Evolutionary conservation across 768 basidiomycete species (phyloP), one percentile per base, ranked within the genome.

Genomic region (Mycena epipterygia): DNA sequence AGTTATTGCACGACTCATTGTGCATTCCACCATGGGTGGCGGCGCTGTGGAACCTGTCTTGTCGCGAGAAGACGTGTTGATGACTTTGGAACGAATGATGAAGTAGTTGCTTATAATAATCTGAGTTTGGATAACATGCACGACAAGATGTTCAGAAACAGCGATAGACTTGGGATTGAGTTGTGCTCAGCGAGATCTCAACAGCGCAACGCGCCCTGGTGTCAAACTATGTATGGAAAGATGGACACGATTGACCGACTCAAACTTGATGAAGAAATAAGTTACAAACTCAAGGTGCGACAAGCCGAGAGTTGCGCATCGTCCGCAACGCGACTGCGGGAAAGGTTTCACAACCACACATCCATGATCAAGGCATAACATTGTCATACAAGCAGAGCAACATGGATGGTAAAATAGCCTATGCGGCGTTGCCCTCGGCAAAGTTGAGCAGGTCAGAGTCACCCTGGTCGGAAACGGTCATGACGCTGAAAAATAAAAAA

Each of bases 381-480:
- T 67, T 68, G 49, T 35, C 67, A 71, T 67, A 70, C 51, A 33
- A 29, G 55, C 55, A 49, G 42, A 29, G 61, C 37, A 23, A 64
- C 57, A 70, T 58, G 52, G 56, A 64, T 60, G 65, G 55, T 52
- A 56, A 73, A 61, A 56, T 55, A 46, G 37, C 81, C 88, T 87
- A 94, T 79, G 89, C 82, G 57, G 90, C 85, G 65, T 84, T 88
- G 53, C 87, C 90, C 85, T 95, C 95, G 68, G 94, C 92, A 73
- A 95, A 91, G 80, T 87, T 91, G 79, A 97, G 91, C 78, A 99
- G 88, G 83, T 99, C 97, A 73, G 95, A 96, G 86, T 99, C 98
- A 80, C 97, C 97, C 76, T 93, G 93, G 86, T 98, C 96, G 76
- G 90, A 87, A 83, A 99, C 90, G 75, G 96, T 96, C 96, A 99